A percentile compares a stretch with the other conserved stretches of the same genome.
phyloP scores from a whole-genome alignment of 2,329 filamentous ascomycete genomes.

The Ophioceras dolichostomum region DNA sequence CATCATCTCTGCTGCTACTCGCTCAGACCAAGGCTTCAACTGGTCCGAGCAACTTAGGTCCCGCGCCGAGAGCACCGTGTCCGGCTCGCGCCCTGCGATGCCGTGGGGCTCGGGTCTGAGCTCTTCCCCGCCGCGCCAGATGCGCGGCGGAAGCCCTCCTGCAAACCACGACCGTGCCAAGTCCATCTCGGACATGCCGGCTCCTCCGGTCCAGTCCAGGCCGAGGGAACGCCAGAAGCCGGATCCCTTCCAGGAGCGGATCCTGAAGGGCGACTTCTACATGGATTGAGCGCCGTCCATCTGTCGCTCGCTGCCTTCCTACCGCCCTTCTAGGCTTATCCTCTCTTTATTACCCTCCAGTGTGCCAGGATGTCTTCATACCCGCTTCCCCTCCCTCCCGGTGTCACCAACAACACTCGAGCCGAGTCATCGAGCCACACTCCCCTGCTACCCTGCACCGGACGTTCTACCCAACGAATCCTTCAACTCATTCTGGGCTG shows the following conservation, averaged over 20 bases:
- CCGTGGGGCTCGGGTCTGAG: constrained; percentile 35
- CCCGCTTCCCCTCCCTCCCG: no score
- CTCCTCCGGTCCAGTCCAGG: constrained; percentile 39
- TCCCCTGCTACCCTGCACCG: no score
- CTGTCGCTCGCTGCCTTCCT: no score
- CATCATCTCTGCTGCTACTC: constrained; percentile 34
- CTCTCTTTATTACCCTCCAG: no score
- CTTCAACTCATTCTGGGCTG: no score
- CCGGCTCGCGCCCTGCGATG: constrained; percentile 43
- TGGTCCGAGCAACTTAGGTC: constrained; percentile 93
- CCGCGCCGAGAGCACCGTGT: constrained; percentile 70
- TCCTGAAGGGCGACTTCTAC: constrained; percentile 94
- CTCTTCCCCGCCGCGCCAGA: constrained; percentile 27
- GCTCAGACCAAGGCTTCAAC: constrained; percentile 83
- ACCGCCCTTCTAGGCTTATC: no score
- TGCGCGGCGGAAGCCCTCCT: constrained; percentile 7
- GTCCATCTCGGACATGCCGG: constrained; percentile 54
- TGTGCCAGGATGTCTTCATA: no score
- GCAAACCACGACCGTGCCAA: constrained; percentile 52
- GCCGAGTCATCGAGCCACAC: no score
- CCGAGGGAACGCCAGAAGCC: constrained; percentile 53
- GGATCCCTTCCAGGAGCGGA: constrained; percentile 92
- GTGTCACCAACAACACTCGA: no score
- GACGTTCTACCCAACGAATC: no score
- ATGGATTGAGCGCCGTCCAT: constrained; percentile 94